Evolutionary conservation across 192 early-diverging fungal species (phyloP).

Genomic region (Kickxella alabastrina): DNA sequence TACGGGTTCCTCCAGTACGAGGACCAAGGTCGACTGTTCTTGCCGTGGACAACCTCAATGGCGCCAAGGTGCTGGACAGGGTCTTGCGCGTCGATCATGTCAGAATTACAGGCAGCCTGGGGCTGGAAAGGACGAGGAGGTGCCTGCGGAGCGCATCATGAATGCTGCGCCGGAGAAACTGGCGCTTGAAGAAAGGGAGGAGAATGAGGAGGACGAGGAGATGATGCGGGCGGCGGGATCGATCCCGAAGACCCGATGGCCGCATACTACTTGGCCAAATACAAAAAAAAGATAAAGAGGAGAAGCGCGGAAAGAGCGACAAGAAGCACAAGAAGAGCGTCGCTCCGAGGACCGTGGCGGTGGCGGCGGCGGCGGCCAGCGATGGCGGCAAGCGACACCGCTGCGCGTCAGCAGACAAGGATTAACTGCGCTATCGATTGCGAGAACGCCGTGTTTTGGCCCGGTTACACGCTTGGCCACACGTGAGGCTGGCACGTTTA

Average conservation of each 20-base stretch:
- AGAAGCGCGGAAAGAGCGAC: slow-evolving; percentile 27
- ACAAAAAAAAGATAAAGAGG: slow-evolving; percentile 53
- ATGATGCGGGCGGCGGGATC: slow-evolving; percentile 54
- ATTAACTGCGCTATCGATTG: no score
- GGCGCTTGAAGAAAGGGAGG: slow-evolving; percentile 18
- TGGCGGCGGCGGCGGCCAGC: no score
- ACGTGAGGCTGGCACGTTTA: no score
- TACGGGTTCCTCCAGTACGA: slow-evolving; percentile 88
- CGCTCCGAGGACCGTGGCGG: slow-evolving; percentile 2
- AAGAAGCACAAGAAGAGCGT: slow-evolving; percentile 12
- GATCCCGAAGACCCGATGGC: slow-evolving; percentile 75
- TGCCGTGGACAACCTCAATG: slow-evolving; percentile 95
- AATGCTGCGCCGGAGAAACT: slow-evolving; percentile 54
- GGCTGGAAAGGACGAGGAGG: slow-evolving; percentile 49
- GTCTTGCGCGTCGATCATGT: slow-evolving; percentile 75
- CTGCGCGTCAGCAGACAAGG: no score
- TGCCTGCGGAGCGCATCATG: slow-evolving; percentile 37
- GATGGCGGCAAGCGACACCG: no score
- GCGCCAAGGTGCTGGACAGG: slow-evolving; percentile 55
- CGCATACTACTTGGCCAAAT: slow-evolving; percentile 61
- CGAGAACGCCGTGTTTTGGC: no score
- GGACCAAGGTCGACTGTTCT: slow-evolving; percentile 88
- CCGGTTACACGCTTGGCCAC: no score
- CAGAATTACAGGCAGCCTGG: slow-evolving; percentile 60
- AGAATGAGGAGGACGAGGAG: slow-evolving; percentile 23